These are phyloP conservation scores for Erysiphe neolycopersici DNA, from an alignment of 2,329 filamentous ascomycete species.

Conservation along the genomic window DNA sequence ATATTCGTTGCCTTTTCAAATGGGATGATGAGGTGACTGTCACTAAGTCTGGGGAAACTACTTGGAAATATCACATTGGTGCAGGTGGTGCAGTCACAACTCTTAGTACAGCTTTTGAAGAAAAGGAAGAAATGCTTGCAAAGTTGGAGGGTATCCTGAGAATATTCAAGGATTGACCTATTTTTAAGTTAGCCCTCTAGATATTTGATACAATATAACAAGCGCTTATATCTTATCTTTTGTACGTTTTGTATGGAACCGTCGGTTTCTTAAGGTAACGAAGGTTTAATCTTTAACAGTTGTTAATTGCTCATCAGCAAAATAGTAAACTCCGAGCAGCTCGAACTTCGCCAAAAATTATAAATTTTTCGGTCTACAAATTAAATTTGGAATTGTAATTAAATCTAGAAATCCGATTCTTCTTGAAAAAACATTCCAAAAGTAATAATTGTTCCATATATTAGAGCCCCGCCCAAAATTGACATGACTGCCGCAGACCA, in stretches of 20 bases:
- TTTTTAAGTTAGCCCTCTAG: not conserved
- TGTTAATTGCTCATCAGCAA: too few species aligned
- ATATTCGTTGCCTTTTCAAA: conserved; percentile 57
- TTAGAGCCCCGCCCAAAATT: conserved; percentile 69
- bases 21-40: conserved; percentile 26
- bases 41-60: not conserved
- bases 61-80: conserved; percentile 53
- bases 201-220: too few species aligned
- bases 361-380: too few species aligned
- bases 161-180: conserved; percentile 4
- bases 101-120: conserved; percentile 51
- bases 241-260: too few species aligned
- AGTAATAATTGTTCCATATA: conserved; percentile 94
- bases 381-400: too few species aligned
- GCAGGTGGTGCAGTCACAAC: conserved; percentile 78
- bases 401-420: conserved; percentile 62
- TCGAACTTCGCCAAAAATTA: too few species aligned
- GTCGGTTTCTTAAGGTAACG: too few species aligned
- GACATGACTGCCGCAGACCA: conserved; percentile 85
- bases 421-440: conserved; percentile 98
- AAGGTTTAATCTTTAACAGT: too few species aligned
- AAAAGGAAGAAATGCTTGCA: conserved; percentile 75
- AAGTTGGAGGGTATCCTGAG: conserved; percentile 21
- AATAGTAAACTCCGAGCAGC: too few species aligned
- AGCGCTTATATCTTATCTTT: too few species aligned